Base-by-base conservation (phyloP, 2,329 filamentous ascomycete genomes). In the Colletotrichum noveboracense region DNA sequence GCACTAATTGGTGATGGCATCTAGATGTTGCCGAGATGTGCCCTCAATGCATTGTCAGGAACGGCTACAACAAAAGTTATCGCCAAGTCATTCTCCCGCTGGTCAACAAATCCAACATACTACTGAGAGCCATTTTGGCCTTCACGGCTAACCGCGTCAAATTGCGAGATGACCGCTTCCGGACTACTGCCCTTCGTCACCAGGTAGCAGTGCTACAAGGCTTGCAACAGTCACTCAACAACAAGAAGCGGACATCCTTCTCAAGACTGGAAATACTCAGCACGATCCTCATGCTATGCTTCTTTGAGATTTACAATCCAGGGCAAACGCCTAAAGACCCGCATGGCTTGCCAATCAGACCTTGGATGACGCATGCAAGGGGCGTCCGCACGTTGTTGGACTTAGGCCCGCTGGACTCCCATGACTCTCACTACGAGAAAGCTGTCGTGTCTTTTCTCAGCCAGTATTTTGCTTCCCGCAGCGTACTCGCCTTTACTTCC, bases 321-420 rank as follows among this genome's bases (percentile, higher is more conserved):
- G 18, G 18, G 0, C 38, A 48, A 48, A n/a, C 0, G 0, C 38
- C 38, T 5, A 6, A n/a, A 12, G 9, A 48, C 38, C 0, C 18
- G 9, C 18, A 48, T 10, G 9, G 3, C 38, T n/a, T 48, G 9
- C 38, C 9, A 0, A n/a, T 0, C n/a, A 48, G 38, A n/a, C 38
- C 38, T 12, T 48, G 38, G 38, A 48, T 48, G 9, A 48, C 18
- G 9, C 38, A 48, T 48, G 18, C 38, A n/a, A 1, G 18, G 5
- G 38, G 38, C 0, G 38, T 48, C 1, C 38, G 38, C 9, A n/a
- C 1, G 1, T 48, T 48, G 18, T 48, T 48, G 38, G 38, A 48
- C 8, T 48, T 48, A 0, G 38, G 5, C 38, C 1, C 9, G 9
- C 18, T n/a, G 2, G 38, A 48, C 0, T 12, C 18, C 38, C 18